Evolutionary conservation across 768 basidiomycete species (phyloP).

Genomic region (Termitomyces sp.): DNA sequence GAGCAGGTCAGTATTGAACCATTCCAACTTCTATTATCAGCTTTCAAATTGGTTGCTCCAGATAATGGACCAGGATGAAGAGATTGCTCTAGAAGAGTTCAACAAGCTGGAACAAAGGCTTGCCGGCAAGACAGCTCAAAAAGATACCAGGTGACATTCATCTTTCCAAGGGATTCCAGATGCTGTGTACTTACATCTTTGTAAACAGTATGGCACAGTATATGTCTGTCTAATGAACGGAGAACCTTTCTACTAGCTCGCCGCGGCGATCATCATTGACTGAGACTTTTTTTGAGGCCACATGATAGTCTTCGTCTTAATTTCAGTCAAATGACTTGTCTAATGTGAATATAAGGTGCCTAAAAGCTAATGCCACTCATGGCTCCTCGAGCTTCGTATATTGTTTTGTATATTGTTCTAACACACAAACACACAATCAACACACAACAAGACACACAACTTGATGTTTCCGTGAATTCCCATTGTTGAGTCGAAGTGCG

Average conservation of each 20-base stretch:
- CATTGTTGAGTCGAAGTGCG: background rate
- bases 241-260: background rate
- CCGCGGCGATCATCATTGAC: background rate
- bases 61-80: conserved; percentile 90
- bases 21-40: background rate
- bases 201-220: conserved; percentile 69
- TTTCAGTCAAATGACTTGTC: background rate
- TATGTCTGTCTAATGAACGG: conserved; percentile 59
- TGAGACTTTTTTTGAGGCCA: background rate
- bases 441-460: no score
- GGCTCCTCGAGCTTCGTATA: no score
- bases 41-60: conserved; percentile 27
- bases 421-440: no score
- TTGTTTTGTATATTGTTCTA: no score
- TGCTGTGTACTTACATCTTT: background rate
- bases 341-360: background rate
- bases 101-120: conserved; percentile 79
- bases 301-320: background rate
- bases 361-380: background rate
- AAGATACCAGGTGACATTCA: conserved; percentile 41
- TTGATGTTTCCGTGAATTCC: background rate
- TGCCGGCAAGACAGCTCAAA: conserved; percentile 36
- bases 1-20: conserved; percentile 59
- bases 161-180: background rate
- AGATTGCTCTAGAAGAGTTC: conserved; percentile 84